phyloP scores from a whole-genome alignment of 2,329 filamentous ascomycete genomes.

The Ceratocystis huliohia region DNA sequence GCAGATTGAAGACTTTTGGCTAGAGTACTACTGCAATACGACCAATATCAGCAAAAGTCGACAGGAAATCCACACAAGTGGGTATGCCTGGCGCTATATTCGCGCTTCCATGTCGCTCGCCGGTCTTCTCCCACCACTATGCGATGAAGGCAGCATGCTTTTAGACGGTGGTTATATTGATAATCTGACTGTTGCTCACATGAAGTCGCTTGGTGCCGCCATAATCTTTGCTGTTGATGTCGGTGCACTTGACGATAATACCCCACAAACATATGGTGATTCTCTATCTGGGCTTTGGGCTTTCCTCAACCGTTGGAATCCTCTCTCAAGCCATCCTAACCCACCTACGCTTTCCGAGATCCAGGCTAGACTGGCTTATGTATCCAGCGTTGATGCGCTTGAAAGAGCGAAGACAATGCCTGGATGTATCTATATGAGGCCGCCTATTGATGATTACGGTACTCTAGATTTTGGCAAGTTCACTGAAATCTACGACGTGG shows the following conservation, averaged over 20 bases:
- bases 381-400: conserved; percentile 84
- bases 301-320: conserved; percentile 91
- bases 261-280: conserved; percentile 85
- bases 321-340: conserved; percentile 76
- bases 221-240: conserved; percentile 95
- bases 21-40: conserved; percentile 98
- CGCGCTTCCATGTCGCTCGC: conserved; percentile 94
- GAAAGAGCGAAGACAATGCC: conserved; percentile 84
- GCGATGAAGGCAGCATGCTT: conserved; percentile 93
- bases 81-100: conserved; percentile 96
- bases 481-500: conserved; percentile 87
- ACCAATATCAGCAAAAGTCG: conserved; percentile 95
- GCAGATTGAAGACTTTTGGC: conserved; percentile 98
- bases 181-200: conserved; percentile 91
- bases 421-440: conserved; percentile 91
- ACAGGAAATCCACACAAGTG: conserved; percentile 84
- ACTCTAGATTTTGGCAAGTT: conserved; percentile 96
- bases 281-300: conserved; percentile 93
- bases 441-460: conserved; percentile 83
- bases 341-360: conserved; percentile 93
- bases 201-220: conserved; percentile 87
- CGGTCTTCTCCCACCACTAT: conserved; percentile 81
- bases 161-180: conserved; percentile 95
- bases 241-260: conserved; percentile 80
- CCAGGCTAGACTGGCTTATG: conserved; percentile 86